A percentile compares a stretch with the other conserved stretches of the same genome.
These are phyloP conservation scores for Rhodotorula diobovata DNA, from an alignment of 768 basidiomycete species.

Conservation along the genomic window DNA sequence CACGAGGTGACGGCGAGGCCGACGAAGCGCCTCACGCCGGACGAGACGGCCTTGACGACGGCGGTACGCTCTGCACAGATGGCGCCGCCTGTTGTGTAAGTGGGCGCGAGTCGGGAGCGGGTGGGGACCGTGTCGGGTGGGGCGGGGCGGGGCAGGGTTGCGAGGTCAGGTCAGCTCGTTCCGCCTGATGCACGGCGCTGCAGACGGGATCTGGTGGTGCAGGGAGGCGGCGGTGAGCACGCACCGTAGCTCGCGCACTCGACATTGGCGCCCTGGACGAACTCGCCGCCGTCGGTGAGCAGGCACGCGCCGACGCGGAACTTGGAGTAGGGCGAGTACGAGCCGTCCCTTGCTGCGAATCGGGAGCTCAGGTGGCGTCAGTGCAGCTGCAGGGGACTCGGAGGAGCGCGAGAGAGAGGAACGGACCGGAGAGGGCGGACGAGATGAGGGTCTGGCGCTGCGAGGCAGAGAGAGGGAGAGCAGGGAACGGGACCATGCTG, in stretches of 20 bases:
- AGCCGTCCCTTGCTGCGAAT: slow-evolving; percentile 53
- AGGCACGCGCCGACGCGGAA: slow-evolving; percentile 90
- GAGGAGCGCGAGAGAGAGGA: background rate
- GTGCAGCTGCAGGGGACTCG: background rate
- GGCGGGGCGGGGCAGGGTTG: background rate
- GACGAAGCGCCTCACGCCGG: slow-evolving; percentile 64
- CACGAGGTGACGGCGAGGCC: slow-evolving; percentile 78
- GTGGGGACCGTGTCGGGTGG: background rate
- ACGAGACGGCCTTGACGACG: slow-evolving; percentile 87
- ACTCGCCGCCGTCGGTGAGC: slow-evolving; percentile 61
- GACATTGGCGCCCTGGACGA: slow-evolving; percentile 82
- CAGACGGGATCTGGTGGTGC: no score
- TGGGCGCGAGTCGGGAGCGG: background rate
- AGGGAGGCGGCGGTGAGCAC: slow-evolving; percentile 21
- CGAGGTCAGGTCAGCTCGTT: background rate
- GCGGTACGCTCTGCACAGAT: slow-evolving; percentile 96
- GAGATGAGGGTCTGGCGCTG: slow-evolving; percentile 14
- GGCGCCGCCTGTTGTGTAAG: slow-evolving; percentile 59
- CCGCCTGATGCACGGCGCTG: no score
- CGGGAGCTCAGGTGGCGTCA: background rate
- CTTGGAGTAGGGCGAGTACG: slow-evolving; percentile 81
- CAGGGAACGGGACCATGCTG: slow-evolving; percentile 1
- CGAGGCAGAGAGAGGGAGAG: slow-evolving; percentile 5
- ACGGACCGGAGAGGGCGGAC: slow-evolving; percentile 11
- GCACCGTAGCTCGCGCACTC: slow-evolving; percentile 90